These are phyloP conservation scores for Penicillium sp. DNA, from an alignment of 2,329 filamentous ascomycete genomes.

Conservation along the genomic window DNA sequence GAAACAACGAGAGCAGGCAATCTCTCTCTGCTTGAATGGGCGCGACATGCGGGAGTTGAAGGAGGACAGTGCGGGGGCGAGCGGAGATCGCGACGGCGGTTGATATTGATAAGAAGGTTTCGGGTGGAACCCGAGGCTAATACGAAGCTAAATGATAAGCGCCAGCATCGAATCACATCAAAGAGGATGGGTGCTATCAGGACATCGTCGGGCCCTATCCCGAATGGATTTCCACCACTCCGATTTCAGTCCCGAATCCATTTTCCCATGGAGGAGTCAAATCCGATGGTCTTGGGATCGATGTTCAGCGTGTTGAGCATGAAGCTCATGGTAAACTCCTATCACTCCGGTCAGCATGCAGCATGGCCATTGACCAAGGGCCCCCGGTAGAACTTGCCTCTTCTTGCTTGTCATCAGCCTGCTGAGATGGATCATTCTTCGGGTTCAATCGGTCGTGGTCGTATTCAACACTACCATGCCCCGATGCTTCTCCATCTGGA, in stretches of 20 bases:
- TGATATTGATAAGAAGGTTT: slow-evolving; percentile 21
- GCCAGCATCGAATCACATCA: slow-evolving; percentile 1
- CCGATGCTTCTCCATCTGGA: no score
- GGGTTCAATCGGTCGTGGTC: no score
- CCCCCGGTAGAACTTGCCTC: background rate
- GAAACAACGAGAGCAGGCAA: slow-evolving; percentile 30
- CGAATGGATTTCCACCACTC: no score
- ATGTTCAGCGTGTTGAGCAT: slow-evolving; percentile 66
- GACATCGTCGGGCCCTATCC: no score
- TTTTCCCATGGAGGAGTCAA: slow-evolving; percentile 55
- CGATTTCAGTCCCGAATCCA: slow-evolving; percentile 47
- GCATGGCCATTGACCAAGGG: no score
- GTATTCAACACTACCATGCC: no score
- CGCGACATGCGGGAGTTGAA: slow-evolving; percentile 21
- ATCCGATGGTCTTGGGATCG: slow-evolving; percentile 61
- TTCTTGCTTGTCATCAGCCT: slow-evolving; percentile 1
- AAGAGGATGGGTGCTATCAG: background rate
- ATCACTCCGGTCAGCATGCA: background rate
- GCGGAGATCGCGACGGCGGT: slow-evolving; percentile 13
- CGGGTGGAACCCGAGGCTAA: slow-evolving; percentile 8
- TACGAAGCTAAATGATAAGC: slow-evolving; percentile 5
- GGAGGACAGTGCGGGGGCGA: slow-evolving; percentile 16
- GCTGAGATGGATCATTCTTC: background rate
- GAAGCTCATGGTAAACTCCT: slow-evolving; percentile 67
- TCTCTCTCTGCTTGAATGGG: slow-evolving; percentile 23